Conservation (phyloP, 768 basidiomycete genomes). For the Lyophyllum decastes region DNA sequence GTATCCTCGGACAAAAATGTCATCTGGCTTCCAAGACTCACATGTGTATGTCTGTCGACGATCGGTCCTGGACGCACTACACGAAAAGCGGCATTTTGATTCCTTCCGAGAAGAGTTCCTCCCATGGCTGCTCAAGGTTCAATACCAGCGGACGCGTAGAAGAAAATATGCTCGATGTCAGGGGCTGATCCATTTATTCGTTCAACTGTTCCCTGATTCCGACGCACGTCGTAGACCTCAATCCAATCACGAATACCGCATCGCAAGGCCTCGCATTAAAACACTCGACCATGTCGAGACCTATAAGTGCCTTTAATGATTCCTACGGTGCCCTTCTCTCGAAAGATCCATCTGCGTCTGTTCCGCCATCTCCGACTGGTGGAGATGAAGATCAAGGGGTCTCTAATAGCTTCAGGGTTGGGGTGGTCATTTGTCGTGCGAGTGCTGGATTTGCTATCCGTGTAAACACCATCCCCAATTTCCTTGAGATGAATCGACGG, state of each 20-base stretch:
- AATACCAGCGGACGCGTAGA: constrained; percentile 66
- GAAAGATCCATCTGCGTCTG: constrained; percentile 36
- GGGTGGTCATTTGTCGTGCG: constrained; percentile 59
- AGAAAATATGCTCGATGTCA: constrained; percentile 60
- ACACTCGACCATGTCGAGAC: constrained; percentile 55
- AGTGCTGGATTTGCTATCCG: constrained; percentile 61
- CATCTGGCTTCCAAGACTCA: constrained; percentile 74
- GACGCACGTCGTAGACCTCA: constrained; percentile 39
- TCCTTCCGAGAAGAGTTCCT: constrained; percentile 90
- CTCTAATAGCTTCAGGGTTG: constrained; percentile 58
- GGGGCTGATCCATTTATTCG: constrained; percentile 11
- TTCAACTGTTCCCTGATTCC: not conserved
- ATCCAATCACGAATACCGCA: constrained; percentile 41
- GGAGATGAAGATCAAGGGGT: constrained; percentile 34
- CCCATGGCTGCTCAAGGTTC: constrained; percentile 89
- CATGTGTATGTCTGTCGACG: constrained; percentile 90
- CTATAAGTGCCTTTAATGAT: constrained; percentile 18
- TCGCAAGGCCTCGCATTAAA: constrained; percentile 53
- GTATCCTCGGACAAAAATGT: constrained; percentile 70
- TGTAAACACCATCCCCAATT: constrained; percentile 75
- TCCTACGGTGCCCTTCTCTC: constrained; percentile 18
- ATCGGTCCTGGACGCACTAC: constrained; percentile 69
- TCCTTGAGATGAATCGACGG: constrained; percentile 79
- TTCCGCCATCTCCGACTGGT: constrained; percentile 46
- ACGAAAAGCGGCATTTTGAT: constrained; percentile 68